Base-by-base conservation (phyloP, 2,329 filamentous ascomycete species). In the Ophiocordyceps sinensis region DNA sequence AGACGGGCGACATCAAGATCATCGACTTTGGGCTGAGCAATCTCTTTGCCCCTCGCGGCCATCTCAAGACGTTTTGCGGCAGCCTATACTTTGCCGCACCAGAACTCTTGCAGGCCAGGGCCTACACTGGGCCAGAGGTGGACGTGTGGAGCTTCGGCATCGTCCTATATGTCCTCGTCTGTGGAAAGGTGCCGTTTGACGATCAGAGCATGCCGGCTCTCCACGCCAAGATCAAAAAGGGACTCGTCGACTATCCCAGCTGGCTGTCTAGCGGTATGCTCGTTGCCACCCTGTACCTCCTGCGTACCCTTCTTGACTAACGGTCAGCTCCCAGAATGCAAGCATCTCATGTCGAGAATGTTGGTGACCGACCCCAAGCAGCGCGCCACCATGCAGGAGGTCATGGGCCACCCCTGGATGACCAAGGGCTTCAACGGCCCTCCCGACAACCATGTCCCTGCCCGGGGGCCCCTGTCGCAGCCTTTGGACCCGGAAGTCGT, bases 101-200 rank as follows among this genome's bases (percentile, higher is more conserved):
- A 0, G 91, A 98, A 59, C 68, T 98, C 39, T 70, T 98, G 38
- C 89, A 96, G 58, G 91, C 91, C 30, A 82, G 85, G 55, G 85
- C 88, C 43, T 98, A 98, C 56, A 94, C 85, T 2, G 91, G 91
- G 0, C 91, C 91, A 1, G 91, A 98, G 58, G 91, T 98, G 26
- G 91, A 98, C 56, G 77, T 96, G 1, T 98, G 91, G 91, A 96
- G 91, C 65, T 96, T 96, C 62, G 91, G 91, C 19, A 95, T 98
- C 51, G 91, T 98, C 12, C 73, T 98, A 13, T 98, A 96, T 53
- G 91, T 98, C 43, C 65, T 98, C 46, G 91, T 96, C 4, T 96
- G 91, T 57, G 91, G 91, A 40, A 96, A 96, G 61, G 91, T 98
- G 4, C 91, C 91, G 0, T 98, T 98, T 55, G 91, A 98, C 58